Percentiles rank a stretch among this genome's conserved stretches.
Conservation (phyloP, 257 asterid species). For the Ligustrum vulgare region DNA sequence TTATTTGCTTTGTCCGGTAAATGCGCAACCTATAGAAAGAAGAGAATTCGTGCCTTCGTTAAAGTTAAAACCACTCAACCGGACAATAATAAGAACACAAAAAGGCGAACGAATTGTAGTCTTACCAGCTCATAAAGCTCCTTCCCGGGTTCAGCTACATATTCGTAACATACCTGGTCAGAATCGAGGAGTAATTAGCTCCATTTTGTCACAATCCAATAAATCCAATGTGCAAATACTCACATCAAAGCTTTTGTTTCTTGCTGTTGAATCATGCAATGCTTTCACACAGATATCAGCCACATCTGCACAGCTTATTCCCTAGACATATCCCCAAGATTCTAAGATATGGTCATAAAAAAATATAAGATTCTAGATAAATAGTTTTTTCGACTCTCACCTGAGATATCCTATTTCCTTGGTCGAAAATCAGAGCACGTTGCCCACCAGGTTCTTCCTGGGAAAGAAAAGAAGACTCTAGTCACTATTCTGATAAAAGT, state of each 20-base stretch:
- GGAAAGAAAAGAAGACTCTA: background rate
- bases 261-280: constrained; percentile 93
- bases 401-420: constrained; percentile 97
- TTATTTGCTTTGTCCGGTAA: constrained; percentile 97
- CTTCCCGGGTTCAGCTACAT: constrained; percentile 88
- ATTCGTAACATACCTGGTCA: constrained; percentile 87
- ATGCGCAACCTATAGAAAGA: constrained; percentile 74
- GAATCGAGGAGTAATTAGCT: constrained; percentile 18
- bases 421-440: constrained; percentile 92
- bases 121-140: constrained; percentile 95
- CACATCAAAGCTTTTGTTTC: constrained; percentile 98
- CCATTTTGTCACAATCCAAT: background rate
- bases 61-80: background rate
- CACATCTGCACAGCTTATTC: constrained; percentile 97
- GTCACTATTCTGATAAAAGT: background rate
- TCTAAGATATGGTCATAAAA: constrained; percentile 19
- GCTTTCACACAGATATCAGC: constrained; percentile 98
- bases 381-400: constrained; percentile 30
- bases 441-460: constrained; percentile 99
- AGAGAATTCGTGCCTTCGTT: background rate
- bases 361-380: background rate
- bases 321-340: constrained; percentile 39
- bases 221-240: constrained; percentile 28
- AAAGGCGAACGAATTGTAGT: background rate
- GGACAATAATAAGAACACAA: background rate